Evolutionary conservation across 2,329 filamentous ascomycete genomes (phyloP).

Genomic region (Paecilomyces sp.): DNA sequence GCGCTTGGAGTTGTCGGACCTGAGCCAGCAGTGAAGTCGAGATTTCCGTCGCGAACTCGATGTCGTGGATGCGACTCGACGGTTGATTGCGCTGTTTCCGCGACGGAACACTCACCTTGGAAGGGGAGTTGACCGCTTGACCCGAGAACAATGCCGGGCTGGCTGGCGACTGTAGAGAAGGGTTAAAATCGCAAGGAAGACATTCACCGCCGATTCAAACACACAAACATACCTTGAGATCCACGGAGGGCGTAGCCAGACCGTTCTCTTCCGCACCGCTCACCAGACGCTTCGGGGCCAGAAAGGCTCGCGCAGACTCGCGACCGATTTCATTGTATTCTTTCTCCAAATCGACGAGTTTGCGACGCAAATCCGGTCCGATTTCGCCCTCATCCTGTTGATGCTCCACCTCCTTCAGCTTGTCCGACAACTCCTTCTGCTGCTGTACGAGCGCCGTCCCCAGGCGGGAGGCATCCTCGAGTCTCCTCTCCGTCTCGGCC

Average conservation of each 20-base stretch:
- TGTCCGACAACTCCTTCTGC: slow-evolving; percentile 72
- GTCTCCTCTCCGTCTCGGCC: slow-evolving; percentile 80
- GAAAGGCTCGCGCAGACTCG: slow-evolving; percentile 80
- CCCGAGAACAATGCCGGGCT: slow-evolving; percentile 75
- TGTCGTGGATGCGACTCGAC: slow-evolving; percentile 81
- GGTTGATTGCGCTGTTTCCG: slow-evolving; percentile 87
- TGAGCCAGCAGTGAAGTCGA: slow-evolving; percentile 92
- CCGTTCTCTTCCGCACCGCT: slow-evolving; percentile 55
- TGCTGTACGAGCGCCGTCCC: slow-evolving; percentile 84
- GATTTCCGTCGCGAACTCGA: slow-evolving; percentile 97
- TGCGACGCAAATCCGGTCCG: slow-evolving; percentile 71
- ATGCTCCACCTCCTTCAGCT: slow-evolving; percentile 76
- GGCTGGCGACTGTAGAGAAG: slow-evolving; percentile 53
- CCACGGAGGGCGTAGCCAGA: slow-evolving; percentile 37
- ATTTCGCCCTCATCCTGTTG: slow-evolving; percentile 70
- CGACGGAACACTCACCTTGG: slow-evolving; percentile 80
- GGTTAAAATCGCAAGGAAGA: background rate
- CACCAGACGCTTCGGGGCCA: slow-evolving; percentile 72
- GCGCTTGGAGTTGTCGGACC: slow-evolving; percentile 78
- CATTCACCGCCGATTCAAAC: background rate
- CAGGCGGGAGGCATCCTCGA: slow-evolving; percentile 84
- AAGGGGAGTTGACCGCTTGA: slow-evolving; percentile 76
- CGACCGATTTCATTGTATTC: slow-evolving; percentile 92
- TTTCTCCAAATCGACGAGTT: slow-evolving; percentile 78
- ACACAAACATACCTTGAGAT: slow-evolving; percentile 36